A percentile compares a stretch with the other conserved stretches of the same genome.
Evolutionary conservation across 1,284 basidiomycete species (phyloP).

Genomic region (Inonotus obliquus): DNA sequence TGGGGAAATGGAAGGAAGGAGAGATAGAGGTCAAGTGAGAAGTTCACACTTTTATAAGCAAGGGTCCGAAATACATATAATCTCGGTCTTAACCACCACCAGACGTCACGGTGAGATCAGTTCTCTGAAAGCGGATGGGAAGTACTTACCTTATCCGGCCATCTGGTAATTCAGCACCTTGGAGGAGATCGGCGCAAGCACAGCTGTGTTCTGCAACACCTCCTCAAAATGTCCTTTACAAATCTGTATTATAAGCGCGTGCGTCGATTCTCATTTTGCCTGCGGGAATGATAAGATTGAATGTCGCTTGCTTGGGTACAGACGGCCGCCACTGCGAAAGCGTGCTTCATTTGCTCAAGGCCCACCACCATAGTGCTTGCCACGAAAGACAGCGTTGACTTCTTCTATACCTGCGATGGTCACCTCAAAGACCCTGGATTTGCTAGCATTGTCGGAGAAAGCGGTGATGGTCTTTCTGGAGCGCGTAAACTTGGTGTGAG

Average conservation of each 20-base stretch:
- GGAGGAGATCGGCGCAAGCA: not conserved
- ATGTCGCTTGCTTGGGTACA: slow-evolving; percentile 26
- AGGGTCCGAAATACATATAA: not conserved
- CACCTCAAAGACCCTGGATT: slow-evolving; percentile 71
- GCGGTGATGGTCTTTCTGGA: slow-evolving; percentile 31
- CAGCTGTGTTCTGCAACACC: not conserved
- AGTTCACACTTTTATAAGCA: slow-evolving; percentile 1
- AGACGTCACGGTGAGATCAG: not conserved
- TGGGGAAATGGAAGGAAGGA: slow-evolving; percentile 6
- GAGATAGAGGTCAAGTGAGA: slow-evolving; percentile 5
- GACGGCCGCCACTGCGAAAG: slow-evolving; percentile 62
- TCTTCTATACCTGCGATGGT: slow-evolving; percentile 63
- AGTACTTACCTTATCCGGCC: not conserved
- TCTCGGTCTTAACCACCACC: too few species aligned
- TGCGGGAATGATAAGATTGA: slow-evolving; percentile 19
- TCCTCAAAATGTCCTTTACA: slow-evolving; percentile 54
- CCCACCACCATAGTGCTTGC: slow-evolving; percentile 72
- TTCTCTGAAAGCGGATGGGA: not conserved
- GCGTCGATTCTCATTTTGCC: slow-evolving; percentile 29
- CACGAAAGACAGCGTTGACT: slow-evolving; percentile 70
- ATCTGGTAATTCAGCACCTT: not conserved
- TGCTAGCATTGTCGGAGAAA: slow-evolving; percentile 49
- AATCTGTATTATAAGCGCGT: slow-evolving; percentile 82
- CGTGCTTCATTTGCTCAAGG: slow-evolving; percentile 70
- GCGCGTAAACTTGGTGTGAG: slow-evolving; percentile 42